Percentiles rank a stretch among this genome's conserved stretches.
phyloP scores from a whole-genome alignment of 2,329 filamentous ascomycete species.

The Phialophora expanda region DNA sequence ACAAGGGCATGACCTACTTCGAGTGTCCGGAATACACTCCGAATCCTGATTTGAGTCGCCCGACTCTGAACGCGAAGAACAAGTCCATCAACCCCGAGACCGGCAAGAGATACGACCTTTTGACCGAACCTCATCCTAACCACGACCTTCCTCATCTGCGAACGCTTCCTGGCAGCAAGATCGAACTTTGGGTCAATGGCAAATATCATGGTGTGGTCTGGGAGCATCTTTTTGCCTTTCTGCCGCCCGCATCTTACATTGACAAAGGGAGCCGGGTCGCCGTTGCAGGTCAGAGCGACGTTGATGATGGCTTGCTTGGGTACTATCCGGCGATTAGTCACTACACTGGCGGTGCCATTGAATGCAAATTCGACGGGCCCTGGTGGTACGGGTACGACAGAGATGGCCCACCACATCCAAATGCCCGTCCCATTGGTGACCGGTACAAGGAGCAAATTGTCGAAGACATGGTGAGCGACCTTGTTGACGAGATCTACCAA shows the following conservation, averaged over 20 bases:
- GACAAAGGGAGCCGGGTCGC: conserved; percentile 69
- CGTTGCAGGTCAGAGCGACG: conserved; percentile 33
- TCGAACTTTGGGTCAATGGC: conserved; percentile 94
- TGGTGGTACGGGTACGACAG: conserved; percentile 71
- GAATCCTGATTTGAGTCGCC: conserved; percentile 84
- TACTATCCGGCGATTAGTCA: conserved; percentile 95
- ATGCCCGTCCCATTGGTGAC: conserved; percentile 67
- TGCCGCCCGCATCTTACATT: conserved; percentile 78
- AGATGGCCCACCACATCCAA: conserved; percentile 42
- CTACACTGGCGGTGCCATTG: conserved; percentile 86
- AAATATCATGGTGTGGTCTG: conserved; percentile 84
- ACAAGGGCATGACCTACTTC: conserved; percentile 69
- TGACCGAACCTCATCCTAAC: conserved; percentile 54
- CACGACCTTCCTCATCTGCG: conserved; percentile 78
- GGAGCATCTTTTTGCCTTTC: conserved; percentile 83
- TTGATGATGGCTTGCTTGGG: conserved; percentile 89
- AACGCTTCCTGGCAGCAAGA: conserved; percentile 82
- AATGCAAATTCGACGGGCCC: conserved; percentile 91
- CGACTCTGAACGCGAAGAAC: conserved; percentile 45
- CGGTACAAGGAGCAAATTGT: conserved; percentile 91
- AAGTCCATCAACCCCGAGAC: conserved; percentile 66
- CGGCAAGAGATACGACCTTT: conserved; percentile 37
- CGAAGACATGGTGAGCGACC: conserved; percentile 90
- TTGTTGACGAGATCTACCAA: conserved; percentile 79
- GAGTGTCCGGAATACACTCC: conserved; percentile 88